These are phyloP conservation scores for Hyaloperonospora arabidopsidis DNA, from an alignment of 352 stramenopile genomes.

Conservation along the genomic window DNA sequence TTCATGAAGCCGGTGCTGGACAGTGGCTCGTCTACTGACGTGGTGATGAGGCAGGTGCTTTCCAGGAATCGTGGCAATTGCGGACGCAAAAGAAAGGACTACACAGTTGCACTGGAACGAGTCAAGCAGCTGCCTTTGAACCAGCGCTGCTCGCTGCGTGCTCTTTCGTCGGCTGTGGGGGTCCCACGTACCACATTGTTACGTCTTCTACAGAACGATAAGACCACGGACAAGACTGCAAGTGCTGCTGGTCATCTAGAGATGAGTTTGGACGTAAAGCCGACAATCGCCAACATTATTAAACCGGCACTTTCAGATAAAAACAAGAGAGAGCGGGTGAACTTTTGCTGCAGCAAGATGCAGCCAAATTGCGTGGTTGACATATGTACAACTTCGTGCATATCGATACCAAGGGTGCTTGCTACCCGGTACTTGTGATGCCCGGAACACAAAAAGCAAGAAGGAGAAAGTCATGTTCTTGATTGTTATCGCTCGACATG, in stretches of 20 bases:
- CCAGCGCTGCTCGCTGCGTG: constrained; percentile 29
- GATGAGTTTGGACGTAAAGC: constrained; percentile 10
- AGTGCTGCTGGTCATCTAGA: constrained; percentile 7
- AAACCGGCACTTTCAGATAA: constrained; percentile 32
- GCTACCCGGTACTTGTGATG: constrained; percentile 17
- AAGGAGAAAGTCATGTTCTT: constrained; percentile 40
- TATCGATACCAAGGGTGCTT: constrained; percentile 35
- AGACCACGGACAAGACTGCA: constrained; percentile 1
- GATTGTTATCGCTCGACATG: constrained; percentile 33
- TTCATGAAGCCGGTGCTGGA: constrained; percentile 29
- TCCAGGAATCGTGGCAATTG: constrained; percentile 36
- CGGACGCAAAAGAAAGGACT: constrained; percentile 38
- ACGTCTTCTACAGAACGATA: constrained; percentile 27
- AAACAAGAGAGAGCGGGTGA: constrained; percentile 32
- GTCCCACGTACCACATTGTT: constrained; percentile 36
- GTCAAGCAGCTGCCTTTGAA: constrained; percentile 34
- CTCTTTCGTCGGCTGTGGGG: constrained; percentile 30
- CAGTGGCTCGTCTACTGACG: constrained; percentile 11
- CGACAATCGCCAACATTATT: constrained; percentile 23
- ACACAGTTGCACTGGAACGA: constrained; percentile 27
- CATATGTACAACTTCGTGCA: constrained; percentile 37
- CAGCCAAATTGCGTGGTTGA: constrained; percentile 32
- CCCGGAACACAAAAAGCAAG: constrained; percentile 3
- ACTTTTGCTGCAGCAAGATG: constrained; percentile 31
- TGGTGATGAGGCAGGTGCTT: constrained; percentile 32